A percentile compares a stretch with the other conserved stretches of the same genome.
phyloP scores from a whole-genome alignment of 192 early-diverging fungal species.

The Coemansia sp. region DNA sequence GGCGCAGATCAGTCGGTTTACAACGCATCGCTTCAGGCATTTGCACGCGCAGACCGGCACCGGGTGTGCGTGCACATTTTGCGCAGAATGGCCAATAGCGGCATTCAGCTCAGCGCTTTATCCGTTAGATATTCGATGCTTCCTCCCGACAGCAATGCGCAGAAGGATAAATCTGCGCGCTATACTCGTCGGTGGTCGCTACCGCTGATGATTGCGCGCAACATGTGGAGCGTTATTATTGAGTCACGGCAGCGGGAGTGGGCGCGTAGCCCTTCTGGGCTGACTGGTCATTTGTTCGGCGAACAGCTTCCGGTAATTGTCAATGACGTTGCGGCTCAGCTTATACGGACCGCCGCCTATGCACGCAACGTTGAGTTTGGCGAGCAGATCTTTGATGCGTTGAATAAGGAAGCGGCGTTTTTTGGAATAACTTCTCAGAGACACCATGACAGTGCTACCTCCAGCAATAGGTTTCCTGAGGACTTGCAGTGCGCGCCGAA shows the following conservation, averaged over 20 bases:
- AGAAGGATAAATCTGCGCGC: neutral
- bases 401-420: slow-evolving; percentile 21
- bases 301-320: slow-evolving; percentile 38
- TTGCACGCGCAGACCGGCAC: slow-evolving; percentile 36
- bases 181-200: slow-evolving; percentile 40
- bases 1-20: slow-evolving; percentile 28
- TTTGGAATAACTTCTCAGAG: slow-evolving; percentile 17
- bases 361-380: slow-evolving; percentile 45
- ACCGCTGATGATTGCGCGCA: slow-evolving; percentile 26
- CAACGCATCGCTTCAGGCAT: slow-evolving; percentile 34
- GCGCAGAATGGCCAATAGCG: slow-evolving; percentile 23
- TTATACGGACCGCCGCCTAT: slow-evolving; percentile 39
- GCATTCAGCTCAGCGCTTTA: slow-evolving; percentile 34
- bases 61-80: slow-evolving; percentile 27
- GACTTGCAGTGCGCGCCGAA: slow-evolving; percentile 47
- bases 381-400: slow-evolving; percentile 37
- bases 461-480: slow-evolving; percentile 16
- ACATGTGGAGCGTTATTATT: slow-evolving; percentile 28
- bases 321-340: slow-evolving; percentile 45
- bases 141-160: slow-evolving; percentile 16
- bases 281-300: neutral
- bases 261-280: slow-evolving; percentile 4
- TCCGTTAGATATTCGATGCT: slow-evolving; percentile 37
- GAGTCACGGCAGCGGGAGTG: slow-evolving; percentile 24
- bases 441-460: neutral